Evolutionary conservation across 192 early-diverging fungal genomes (phyloP), one percentile per base, ranked within the genome.

Genomic region (Backusella tuberculispora): DNA sequence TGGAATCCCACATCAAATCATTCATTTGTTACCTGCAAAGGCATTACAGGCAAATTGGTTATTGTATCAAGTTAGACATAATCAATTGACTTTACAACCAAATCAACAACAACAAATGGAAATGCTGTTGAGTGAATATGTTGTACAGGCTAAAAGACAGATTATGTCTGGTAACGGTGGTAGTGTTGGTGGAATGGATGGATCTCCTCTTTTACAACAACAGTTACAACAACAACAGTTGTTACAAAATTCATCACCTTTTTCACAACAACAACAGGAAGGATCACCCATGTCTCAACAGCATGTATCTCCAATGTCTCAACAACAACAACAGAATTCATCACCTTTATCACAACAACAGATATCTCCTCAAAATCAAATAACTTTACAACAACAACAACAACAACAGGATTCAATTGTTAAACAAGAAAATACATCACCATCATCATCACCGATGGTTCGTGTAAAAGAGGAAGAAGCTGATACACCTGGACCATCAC

Each of bases 21-120:
- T 74, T 4, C 60, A 70, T 3, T 56, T 68, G 4, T 42, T 80
- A 53, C 79, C 79, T 8, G 64, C 37, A 3, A 76, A 71, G 17
- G 79, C 79, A 24, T 53, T 80, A 1, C 79, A 80, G 41, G 63
- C 60, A 17, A 76, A 63, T 24, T 80, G 79, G 79, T 8, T 80
- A 21, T 47, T 80, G 24, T 67, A 80, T 38, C 75, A 80, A n/a
- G 65, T 75, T 7, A 45, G 65, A 8, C 75, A 76, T 37, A 67
- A 63, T 6, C 76, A 76, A 43, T 29, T 73, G 15, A 4, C 24
- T 5, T 43, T 76, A 4, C 73, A 53, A 14, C n/a, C 63, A 0
- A 19, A 12, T 6, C 78, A 80, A 63, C 78, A 80, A 41, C 75
- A 80, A 38, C 79, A 80, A 34, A 76, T 80, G 21, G 66, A 69